These are phyloP conservation scores for Aspergillus versicolor DNA, from an alignment of 2,329 filamentous ascomycete species.

Conservation along the genomic window DNA sequence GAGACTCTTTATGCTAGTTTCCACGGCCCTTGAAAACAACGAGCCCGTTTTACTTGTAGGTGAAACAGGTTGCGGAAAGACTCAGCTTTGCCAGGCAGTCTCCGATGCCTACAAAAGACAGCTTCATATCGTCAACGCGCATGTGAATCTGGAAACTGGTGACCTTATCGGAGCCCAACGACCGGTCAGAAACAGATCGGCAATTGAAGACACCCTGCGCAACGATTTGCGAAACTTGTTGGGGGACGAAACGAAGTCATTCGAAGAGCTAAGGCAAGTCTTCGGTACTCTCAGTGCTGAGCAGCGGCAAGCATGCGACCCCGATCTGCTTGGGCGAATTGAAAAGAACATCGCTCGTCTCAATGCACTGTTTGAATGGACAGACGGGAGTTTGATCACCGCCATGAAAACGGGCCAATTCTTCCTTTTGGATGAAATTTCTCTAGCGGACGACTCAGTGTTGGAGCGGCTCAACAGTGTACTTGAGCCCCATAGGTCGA, in stretches of 20 bases:
- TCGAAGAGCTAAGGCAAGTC: slow-evolving; percentile 58
- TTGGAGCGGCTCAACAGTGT: slow-evolving; percentile 95
- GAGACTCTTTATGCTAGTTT: slow-evolving; percentile 84
- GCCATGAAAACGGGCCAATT: slow-evolving; percentile 88
- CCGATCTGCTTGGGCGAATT: slow-evolving; percentile 45
- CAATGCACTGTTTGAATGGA: slow-evolving; percentile 93
- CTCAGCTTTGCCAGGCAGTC: slow-evolving; percentile 88
- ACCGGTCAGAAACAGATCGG: slow-evolving; percentile 80
- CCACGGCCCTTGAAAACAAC: slow-evolving; percentile 79
- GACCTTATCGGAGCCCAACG: slow-evolving; percentile 95
- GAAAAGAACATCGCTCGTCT: slow-evolving; percentile 59
- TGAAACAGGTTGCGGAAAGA: slow-evolving; percentile 97
- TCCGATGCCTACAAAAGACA: slow-evolving; percentile 75
- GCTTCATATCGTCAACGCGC: slow-evolving; percentile 89
- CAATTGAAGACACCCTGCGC: slow-evolving; percentile 65
- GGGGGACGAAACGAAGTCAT: slow-evolving; percentile 39
- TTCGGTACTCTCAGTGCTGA: slow-evolving; percentile 57
- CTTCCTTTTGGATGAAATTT: slow-evolving; percentile 97
- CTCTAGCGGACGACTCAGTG: slow-evolving; percentile 94
- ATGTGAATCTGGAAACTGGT: slow-evolving; percentile 96
- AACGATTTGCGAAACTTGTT: slow-evolving; percentile 57
- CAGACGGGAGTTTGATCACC: slow-evolving; percentile 86
- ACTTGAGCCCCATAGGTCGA: slow-evolving; percentile 79
- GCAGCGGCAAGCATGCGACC: slow-evolving; percentile 49
- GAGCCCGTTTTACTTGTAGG: slow-evolving; percentile 93